phyloP scores from a whole-genome alignment of 768 basidiomycete genomes.

The Auriscalpium orientale region DNA sequence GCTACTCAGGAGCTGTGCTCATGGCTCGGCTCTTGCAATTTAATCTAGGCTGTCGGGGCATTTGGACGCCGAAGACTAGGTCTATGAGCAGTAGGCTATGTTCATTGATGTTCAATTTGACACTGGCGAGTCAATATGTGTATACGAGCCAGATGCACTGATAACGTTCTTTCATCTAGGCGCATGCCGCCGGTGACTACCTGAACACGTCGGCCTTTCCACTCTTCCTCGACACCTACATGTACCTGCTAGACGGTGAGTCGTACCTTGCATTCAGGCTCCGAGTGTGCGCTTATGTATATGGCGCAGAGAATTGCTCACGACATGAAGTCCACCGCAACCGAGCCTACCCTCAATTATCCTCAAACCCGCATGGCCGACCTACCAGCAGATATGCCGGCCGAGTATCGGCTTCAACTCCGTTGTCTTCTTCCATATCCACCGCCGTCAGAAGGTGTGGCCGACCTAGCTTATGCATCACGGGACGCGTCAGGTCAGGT shows the following conservation, averaged over 20 bases:
- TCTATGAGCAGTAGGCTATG: slow-evolving; percentile 37
- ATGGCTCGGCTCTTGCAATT: slow-evolving; percentile 68
- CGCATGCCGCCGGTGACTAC: slow-evolving; percentile 44
- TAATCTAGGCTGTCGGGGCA: slow-evolving; percentile 53
- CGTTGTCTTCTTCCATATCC: slow-evolving; percentile 50
- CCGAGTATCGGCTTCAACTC: slow-evolving; percentile 50
- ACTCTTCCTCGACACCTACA: slow-evolving; percentile 64
- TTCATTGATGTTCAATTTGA: slow-evolving; percentile 31
- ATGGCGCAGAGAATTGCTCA: slow-evolving; percentile 48
- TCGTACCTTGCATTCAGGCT: background rate
- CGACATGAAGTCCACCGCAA: slow-evolving; percentile 44
- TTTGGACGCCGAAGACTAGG: slow-evolving; percentile 47
- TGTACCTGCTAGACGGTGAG: slow-evolving; percentile 68
- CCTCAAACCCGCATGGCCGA: slow-evolving; percentile 43
- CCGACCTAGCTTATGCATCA: slow-evolving; percentile 51
- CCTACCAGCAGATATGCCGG: slow-evolving; percentile 48
- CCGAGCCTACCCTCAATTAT: slow-evolving; percentile 62
- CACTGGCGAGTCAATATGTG: slow-evolving; percentile 10
- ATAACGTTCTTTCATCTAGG: slow-evolving; percentile 27
- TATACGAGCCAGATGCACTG: background rate
- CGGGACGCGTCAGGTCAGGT: slow-evolving; percentile 47
- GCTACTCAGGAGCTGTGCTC: slow-evolving; percentile 40
- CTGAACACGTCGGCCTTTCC: slow-evolving; percentile 54
- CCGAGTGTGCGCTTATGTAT: too few species aligned
- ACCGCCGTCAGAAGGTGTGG: slow-evolving; percentile 41